Percentiles rank a stretch among this genome's conserved stretches.
Conservation (phyloP, 345 rosid species). For the Camelina sativa region DNA sequence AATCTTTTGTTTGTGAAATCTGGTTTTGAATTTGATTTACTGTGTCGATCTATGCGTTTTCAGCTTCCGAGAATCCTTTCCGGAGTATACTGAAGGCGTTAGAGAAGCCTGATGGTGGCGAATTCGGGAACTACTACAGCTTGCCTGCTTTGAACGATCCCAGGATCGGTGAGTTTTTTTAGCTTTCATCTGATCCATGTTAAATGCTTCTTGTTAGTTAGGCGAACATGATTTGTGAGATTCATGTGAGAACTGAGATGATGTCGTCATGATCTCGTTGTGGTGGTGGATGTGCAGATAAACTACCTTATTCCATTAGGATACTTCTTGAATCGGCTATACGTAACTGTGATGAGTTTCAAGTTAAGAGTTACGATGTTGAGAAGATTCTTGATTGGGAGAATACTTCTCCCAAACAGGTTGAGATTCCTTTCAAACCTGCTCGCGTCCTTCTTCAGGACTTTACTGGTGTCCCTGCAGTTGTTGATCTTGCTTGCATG, state of each 20-base stretch:
- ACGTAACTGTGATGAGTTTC: conserved; percentile 6
- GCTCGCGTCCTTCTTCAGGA: conserved; percentile 9
- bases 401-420: conserved; percentile 4
- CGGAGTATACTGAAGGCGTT: not conserved
- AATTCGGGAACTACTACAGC: not conserved
- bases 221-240: not conserved
- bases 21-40: not conserved
- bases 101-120: conserved; percentile 6
- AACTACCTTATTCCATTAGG: conserved; percentile 10
- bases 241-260: not conserved
- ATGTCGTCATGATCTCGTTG: not conserved
- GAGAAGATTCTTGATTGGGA: conserved; percentile 5
- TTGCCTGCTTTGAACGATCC: conserved; percentile 8
- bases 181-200: not conserved
- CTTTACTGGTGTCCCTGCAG: not conserved
- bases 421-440: conserved; percentile 8
- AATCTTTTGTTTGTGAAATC: not conserved
- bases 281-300: not conserved
- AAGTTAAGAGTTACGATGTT: conserved; percentile 8
- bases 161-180: not conserved
- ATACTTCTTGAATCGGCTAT: conserved; percentile 8
- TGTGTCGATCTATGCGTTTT: not conserved
- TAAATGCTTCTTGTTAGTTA: not conserved
- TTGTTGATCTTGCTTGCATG: conserved; percentile 13
- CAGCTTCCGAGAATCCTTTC: conserved; percentile 5